Evolutionary conservation across 164 flowering plant genomes (phyloP), one percentile per base, ranked within the genome.

Genomic region (Magnolia sinica): DNA sequence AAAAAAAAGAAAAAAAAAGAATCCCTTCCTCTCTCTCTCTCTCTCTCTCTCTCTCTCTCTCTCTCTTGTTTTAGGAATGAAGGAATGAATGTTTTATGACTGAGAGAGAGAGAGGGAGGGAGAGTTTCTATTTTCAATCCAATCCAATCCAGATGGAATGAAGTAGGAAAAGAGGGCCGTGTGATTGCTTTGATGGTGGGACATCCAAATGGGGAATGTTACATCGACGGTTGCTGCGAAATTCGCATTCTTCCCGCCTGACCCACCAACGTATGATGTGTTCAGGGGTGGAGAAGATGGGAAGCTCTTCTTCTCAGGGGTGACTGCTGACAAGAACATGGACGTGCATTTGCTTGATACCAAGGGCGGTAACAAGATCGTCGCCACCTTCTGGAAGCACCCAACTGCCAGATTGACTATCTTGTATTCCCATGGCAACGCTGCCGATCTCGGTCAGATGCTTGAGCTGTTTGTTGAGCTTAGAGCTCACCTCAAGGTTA

Each of bases 371-470:
- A 91, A 89, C 59, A 90, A 85, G 83, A 76, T 95, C n/a, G 97
- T 92, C 0, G 97, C 98, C 50, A 91, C 91, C 27, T 91, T 93
- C 61, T 93, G 97, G 97, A 95, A 77, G 74, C 95, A 92, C 84
- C 98, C 96, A 50, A 80, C 83, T 83, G 98, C 89, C 10, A 84
- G 91, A 73, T 89, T 93, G 78, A 95, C 98, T 7, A 24, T 95
- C 22, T 76, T 95, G 80, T 95, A 95, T 74, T 95, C 98, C 22
- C 98, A 95, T 83, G 98, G 98, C 0, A 95, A 95, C 74, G 98
- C 98, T 31, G 98, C 98, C 5, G 98, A 95, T 80, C 81, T 95
- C 81, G 98, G 98, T 16, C 98, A 95, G 85, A 95, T 95, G 97
- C 83, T 78, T 64, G 98, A 93, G 85, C 94, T 95, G 63, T 95